Evolutionary conservation across 73 alveolate species (phyloP).

Genomic region (Uronychia binucleata): DNA sequence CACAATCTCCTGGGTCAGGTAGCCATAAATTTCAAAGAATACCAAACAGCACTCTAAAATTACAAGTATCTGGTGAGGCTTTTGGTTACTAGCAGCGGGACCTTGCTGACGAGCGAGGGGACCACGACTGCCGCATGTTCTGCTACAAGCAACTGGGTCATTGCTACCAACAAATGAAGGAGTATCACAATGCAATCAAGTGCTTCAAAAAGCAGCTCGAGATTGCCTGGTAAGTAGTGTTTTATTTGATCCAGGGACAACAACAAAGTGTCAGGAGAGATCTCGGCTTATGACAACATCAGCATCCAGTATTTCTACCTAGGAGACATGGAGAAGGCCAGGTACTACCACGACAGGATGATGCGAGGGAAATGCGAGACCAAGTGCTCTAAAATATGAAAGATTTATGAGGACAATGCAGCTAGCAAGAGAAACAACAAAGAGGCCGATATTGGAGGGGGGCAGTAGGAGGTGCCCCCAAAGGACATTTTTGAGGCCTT

Average conservation of each 20-base stretch:
- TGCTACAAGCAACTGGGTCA: constrained; percentile 39
- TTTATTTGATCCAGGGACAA: not conserved
- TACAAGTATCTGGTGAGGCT: constrained; percentile 10
- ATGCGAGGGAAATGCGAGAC: constrained; percentile 16
- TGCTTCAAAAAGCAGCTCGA: not conserved
- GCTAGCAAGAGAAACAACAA: not conserved
- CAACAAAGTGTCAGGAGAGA: not conserved
- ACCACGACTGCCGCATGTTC: constrained; percentile 7
- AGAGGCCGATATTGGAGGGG: constrained; percentile 3
- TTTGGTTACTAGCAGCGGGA: constrained; percentile 24
- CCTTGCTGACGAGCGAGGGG: constrained; percentile 30
- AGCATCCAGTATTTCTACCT: not conserved
- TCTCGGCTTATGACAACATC: not conserved
- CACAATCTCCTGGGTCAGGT: constrained; percentile 23
- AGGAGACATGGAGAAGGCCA: not conserved
- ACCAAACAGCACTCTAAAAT: constrained; percentile 6
- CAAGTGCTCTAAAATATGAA: constrained; percentile 27
- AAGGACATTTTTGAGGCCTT: constrained; percentile 8
- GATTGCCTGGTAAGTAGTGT: not conserved
- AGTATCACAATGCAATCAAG: not conserved
- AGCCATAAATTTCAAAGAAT: constrained; percentile 27
- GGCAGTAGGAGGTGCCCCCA: not conserved
- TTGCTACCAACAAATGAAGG: not conserved
- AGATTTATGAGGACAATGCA: constrained; percentile 24
- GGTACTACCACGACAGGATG: not conserved